These are phyloP conservation scores for Trichosanthes cucumerina DNA, from an alignment of 306 rosid genomes.

Conservation along the genomic window DNA sequence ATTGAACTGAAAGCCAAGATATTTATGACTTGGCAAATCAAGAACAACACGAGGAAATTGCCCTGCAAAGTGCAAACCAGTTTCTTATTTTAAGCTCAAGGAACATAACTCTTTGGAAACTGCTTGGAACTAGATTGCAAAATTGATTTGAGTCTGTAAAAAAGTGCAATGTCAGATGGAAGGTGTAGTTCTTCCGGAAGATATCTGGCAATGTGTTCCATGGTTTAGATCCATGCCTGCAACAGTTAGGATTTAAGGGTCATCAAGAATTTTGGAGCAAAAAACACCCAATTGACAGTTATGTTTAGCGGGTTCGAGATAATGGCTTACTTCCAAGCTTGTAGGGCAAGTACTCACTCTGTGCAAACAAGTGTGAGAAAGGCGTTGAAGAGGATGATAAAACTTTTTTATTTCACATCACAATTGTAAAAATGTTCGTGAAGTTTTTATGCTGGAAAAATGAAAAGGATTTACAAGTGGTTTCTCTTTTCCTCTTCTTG, in stretches of 20 bases:
- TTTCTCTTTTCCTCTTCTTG: not conserved
- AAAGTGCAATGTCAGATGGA: constrained; percentile 38
- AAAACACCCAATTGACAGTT: constrained; percentile 47
- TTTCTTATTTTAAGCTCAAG: constrained; percentile 60
- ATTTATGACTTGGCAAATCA: constrained; percentile 35
- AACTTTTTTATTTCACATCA: constrained; percentile 10
- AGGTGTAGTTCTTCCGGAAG: constrained; percentile 58
- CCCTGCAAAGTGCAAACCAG: constrained; percentile 53
- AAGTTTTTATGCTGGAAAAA: not conserved
- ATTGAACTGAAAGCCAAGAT: constrained; percentile 59
- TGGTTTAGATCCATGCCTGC: constrained; percentile 79
- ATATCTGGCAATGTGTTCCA: constrained; percentile 57
- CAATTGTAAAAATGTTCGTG: not conserved
- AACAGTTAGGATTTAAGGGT: constrained; percentile 36
- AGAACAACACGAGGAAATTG: constrained; percentile 45
- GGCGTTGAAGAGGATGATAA: not conserved
- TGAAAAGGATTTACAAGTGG: not conserved
- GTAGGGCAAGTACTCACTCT: constrained; percentile 27
- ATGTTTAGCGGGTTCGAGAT: constrained; percentile 44
- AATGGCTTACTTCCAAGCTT: constrained; percentile 60
- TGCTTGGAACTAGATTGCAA: constrained; percentile 53
- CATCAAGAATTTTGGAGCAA: constrained; percentile 36
- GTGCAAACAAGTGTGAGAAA: constrained; percentile 3
- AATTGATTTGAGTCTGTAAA: constrained; percentile 65
- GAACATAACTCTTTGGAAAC: constrained; percentile 26